Percentiles rank a stretch among this genome's conserved stretches.
Conservation (phyloP, 139 green algal species). For the Picochlorum sp. region DNA sequence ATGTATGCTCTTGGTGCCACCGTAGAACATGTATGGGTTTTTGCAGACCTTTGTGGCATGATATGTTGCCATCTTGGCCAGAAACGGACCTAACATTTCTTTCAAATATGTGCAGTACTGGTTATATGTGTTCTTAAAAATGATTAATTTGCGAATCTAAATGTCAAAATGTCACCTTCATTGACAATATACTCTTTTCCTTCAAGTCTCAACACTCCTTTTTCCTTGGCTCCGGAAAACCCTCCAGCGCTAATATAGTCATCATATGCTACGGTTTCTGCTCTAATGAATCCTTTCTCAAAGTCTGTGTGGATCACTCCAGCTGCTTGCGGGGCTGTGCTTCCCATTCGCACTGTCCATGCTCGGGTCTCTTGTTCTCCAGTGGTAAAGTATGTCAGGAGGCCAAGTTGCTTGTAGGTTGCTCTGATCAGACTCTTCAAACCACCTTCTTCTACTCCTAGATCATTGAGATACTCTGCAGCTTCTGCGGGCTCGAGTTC, state of each 20-base stretch:
- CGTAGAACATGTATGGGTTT: constrained; percentile 8
- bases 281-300: constrained; percentile 88
- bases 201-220: constrained; percentile 75
- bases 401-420: constrained; percentile 80
- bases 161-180: constrained; percentile 90
- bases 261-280: constrained; percentile 78
- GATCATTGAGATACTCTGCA: constrained; percentile 75
- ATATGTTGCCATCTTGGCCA: constrained; percentile 15
- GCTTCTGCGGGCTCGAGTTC: constrained; percentile 79
- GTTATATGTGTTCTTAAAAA: not conserved
- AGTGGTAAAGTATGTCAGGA: constrained; percentile 97
- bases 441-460: constrained; percentile 78
- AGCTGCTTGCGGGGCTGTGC: constrained; percentile 81
- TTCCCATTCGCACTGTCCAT: constrained; percentile 77
- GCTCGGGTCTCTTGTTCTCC: constrained; percentile 92
- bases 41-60: constrained; percentile 10
- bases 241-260: constrained; percentile 64
- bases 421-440: constrained; percentile 48
- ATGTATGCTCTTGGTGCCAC: not conserved
- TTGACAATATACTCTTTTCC: constrained; percentile 96
- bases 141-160: constrained; percentile 17
- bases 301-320: constrained; percentile 94
- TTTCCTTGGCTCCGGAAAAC: constrained; percentile 53
- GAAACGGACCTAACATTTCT: constrained; percentile 26
- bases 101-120: not conserved